Evolutionary conservation across 345 rosid genomes (phyloP).

Genomic region (Gynandropsis gynandra): DNA sequence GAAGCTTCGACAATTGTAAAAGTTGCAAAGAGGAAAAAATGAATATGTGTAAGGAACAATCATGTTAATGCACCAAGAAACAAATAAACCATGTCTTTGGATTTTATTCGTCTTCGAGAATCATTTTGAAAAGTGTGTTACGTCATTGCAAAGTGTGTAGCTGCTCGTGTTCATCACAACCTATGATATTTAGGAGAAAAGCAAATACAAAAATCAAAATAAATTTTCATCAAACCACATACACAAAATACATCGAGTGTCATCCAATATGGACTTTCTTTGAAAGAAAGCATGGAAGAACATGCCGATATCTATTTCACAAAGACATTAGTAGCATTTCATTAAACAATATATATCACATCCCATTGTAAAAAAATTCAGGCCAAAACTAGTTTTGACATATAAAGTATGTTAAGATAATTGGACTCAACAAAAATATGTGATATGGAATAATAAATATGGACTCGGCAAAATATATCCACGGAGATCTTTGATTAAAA

Average conservation of each 20-base stretch:
- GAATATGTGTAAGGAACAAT: too few species aligned
- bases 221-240: constrained; percentile 7
- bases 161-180: constrained; percentile 90
- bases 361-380: not conserved
- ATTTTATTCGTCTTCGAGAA: constrained; percentile 86
- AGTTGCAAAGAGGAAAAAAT: too few species aligned
- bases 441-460: too few species aligned
- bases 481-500: too few species aligned
- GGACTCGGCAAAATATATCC: too few species aligned
- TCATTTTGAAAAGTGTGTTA: constrained; percentile 96
- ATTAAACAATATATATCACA: not conserved
- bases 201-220: not conserved
- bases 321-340: constrained; percentile 19
- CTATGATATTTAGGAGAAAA: constrained; percentile 31
- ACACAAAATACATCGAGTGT: constrained; percentile 74
- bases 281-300: constrained; percentile 89
- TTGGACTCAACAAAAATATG: too few species aligned
- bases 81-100: constrained; percentile 7
- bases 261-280: constrained; percentile 99
- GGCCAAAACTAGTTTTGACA: not conserved
- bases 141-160: constrained; percentile 72
- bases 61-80: too few species aligned
- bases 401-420: not conserved
- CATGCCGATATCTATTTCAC: constrained; percentile 52
- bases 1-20: too few species aligned